Evolutionary conservation across 2,329 filamentous ascomycete genomes (phyloP).

Genomic region (Westerdykella sp.): DNA sequence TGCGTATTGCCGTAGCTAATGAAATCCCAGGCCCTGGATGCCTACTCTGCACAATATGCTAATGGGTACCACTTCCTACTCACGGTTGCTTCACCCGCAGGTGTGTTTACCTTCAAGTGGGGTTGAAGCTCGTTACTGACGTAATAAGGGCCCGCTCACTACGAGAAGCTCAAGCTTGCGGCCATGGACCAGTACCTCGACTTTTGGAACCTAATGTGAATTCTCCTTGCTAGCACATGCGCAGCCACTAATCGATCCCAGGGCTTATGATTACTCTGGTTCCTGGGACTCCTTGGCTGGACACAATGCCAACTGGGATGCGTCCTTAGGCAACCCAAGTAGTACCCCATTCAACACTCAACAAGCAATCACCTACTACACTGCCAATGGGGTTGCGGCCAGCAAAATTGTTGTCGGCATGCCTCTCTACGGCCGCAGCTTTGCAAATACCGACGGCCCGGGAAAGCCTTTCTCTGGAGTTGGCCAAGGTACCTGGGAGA

Average conservation of each 20-base stretch:
- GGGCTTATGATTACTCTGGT: slow-evolving; percentile 65
- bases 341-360: slow-evolving; percentile 32
- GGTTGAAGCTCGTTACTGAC: neutral
- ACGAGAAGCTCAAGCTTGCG: slow-evolving; percentile 39
- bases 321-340: slow-evolving; percentile 19
- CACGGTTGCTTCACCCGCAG: slow-evolving; percentile 44
- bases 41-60: slow-evolving; percentile 37
- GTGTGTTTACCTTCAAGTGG: slow-evolving; percentile 1
- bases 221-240: neutral
- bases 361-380: slow-evolving; percentile 29
- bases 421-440: slow-evolving; percentile 34
- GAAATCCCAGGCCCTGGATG: slow-evolving; percentile 33
- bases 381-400: slow-evolving; percentile 24
- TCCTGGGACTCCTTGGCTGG: slow-evolving; percentile 31
- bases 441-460: slow-evolving; percentile 30
- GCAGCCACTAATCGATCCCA: neutral
- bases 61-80: slow-evolving; percentile 41
- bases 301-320: slow-evolving; percentile 28
- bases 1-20: neutral
- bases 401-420: slow-evolving; percentile 34
- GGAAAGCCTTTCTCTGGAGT: slow-evolving; percentile 26
- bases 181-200: slow-evolving; percentile 45
- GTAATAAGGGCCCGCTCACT: slow-evolving; percentile 36
- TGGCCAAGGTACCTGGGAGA: slow-evolving; percentile 31
- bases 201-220: slow-evolving; percentile 59